phyloP scores from a whole-genome alignment of 2,329 filamentous ascomycete genomes.

The Colletotrichum liriopes region DNA sequence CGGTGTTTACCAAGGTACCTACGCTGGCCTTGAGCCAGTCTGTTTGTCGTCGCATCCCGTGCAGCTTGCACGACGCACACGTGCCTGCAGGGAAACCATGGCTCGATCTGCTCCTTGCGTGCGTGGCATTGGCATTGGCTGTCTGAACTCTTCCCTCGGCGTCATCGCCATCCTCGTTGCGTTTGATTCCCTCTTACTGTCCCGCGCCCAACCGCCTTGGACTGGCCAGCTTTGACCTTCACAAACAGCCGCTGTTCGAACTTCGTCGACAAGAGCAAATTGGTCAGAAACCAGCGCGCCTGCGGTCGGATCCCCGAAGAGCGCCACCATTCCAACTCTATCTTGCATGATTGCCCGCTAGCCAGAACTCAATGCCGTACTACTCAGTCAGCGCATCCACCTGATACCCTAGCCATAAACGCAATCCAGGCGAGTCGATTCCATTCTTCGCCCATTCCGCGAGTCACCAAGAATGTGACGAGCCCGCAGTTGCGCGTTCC shows the following conservation, averaged over 20 bases:
- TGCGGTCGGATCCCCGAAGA: conserved; percentile 19
- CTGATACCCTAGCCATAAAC: neutral
- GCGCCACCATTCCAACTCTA: conserved; percentile 31
- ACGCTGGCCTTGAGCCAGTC: neutral
- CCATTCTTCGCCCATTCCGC: neutral
- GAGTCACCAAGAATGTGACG: neutral
- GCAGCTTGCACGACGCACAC: conserved; percentile 2
- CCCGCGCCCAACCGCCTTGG: neutral
- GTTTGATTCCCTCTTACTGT: neutral
- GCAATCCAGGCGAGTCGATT: neutral
- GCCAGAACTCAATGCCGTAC: conserved; percentile 1
- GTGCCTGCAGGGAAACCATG: conserved; percentile 10
- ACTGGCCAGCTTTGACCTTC: conserved; percentile 2
- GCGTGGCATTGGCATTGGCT: neutral
- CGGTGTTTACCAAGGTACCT: too few species aligned
- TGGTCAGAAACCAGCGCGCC: neutral
- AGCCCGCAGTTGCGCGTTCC: neutral
- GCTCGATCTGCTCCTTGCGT: neutral
- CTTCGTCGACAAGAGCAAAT: neutral
- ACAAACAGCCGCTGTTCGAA: conserved; percentile 30
- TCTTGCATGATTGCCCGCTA: conserved; percentile 5
- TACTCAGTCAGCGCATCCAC: conserved; percentile 2
- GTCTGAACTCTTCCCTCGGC: neutral
- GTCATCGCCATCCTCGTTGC: neutral
- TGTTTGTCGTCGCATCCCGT: neutral